Base-by-base conservation (phyloP, 805 yeast species). In the Wickerhamiella parazyma region DNA sequence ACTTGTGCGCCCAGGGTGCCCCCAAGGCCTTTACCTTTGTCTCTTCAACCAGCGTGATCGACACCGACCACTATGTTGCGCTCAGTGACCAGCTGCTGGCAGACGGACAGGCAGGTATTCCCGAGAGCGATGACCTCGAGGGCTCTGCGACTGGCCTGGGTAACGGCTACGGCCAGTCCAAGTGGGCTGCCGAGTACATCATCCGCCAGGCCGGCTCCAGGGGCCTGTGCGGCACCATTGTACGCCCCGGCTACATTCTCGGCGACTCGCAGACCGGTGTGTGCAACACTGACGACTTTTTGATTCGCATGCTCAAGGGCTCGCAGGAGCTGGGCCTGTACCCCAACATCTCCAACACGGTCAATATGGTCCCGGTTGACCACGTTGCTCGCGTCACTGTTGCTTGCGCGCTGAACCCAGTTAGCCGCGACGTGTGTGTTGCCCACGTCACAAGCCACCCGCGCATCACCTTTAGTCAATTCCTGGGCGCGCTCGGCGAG, bases 361-460 rank as follows among this genome's bases (percentile, higher is more conserved):
- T 89, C 31, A 91, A 91, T 63, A 85, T 87, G 81, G 96, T 85
- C 18, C 98, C 98, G 3, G 98, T 91, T 36, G 96, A 93, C 55
- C 98, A 91, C 57, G 98, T 91, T 51, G 97, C 99, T 1, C 73
- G 94, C 38, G 83, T 86, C 19, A 82, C 79, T 20, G 83, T 78
- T 41, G 84, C 97, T 1, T 66, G 91, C 21, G 80, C 95, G 0
- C 69, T 91, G 49, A 75, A 75, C 55, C 89, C 94, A 21, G 82
- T 91, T 19, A 53, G 62, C 18, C 54, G 54, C 1, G 66, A 66
- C 12, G 63, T 77, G 35, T 65, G 78, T 1, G 98, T 93, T 34
- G 86, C 85, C 1, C 98, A 91, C 36, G 96, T 91, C n/a, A 91
- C 97, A 5, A 93, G 89, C 19, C 97, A 91, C 55, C 99, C 99